These are phyloP conservation scores for Xylariaceae sp. DNA, from an alignment of 2,329 filamentous ascomycete genomes.

Conservation along the genomic window DNA sequence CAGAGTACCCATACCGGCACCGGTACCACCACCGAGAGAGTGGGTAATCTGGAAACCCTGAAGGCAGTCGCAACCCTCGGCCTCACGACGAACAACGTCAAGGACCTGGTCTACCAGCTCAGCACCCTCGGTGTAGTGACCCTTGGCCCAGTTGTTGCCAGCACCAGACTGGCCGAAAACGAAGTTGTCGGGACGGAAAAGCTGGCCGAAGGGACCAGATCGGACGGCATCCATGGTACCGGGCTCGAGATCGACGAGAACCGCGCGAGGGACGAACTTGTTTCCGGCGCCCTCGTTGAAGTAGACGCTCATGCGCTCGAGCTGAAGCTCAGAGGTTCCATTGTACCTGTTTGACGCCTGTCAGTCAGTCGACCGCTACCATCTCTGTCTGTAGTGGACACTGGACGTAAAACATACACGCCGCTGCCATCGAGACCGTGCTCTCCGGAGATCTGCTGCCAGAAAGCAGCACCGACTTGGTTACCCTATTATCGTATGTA, in stretches of 20 bases:
- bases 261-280: conserved; percentile 99
- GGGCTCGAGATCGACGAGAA: conserved; percentile 98
- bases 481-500: conserved; percentile 68
- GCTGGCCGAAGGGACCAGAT: conserved; percentile 94
- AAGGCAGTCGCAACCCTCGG: conserved; percentile 97
- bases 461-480: conserved; percentile 99
- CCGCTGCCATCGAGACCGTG: conserved; percentile 97
- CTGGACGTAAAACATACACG: conserved; percentile 58
- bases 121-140: conserved; percentile 99
- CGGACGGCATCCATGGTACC: conserved; percentile 99
- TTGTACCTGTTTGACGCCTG: conserved; percentile 65
- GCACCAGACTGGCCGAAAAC: conserved; percentile 99
- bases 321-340: conserved; percentile 95
- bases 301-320: conserved; percentile 99
- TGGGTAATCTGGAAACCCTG: conserved; percentile 99
- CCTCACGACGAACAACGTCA: conserved; percentile 97
- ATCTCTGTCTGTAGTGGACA: neutral
- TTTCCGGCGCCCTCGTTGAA: conserved; percentile 94
- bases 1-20: conserved; percentile 99
- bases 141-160: conserved; percentile 99
- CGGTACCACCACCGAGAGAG: conserved; percentile 99
- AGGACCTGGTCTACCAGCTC: conserved; percentile 98
- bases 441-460: conserved; percentile 83
- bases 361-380: conserved; percentile 19
- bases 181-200: conserved; percentile 99